Percentiles rank a stretch among this genome's conserved stretches.
Conservation (phyloP, 805 yeast genomes). For the Ogataea sp. region DNA sequence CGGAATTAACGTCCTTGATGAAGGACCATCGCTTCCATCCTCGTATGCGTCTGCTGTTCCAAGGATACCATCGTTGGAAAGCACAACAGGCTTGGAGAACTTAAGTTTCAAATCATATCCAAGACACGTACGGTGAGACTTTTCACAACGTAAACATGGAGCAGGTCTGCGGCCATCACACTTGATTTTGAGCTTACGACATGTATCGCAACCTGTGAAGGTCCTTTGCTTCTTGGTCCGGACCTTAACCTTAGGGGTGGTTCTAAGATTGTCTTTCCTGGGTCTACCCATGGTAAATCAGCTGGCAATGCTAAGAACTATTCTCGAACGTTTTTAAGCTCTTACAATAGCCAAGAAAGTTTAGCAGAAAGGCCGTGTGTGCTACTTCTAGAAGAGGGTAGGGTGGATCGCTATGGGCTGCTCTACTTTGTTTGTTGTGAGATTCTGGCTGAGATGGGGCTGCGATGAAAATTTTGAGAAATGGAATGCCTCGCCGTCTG, state of each 20-base stretch:
- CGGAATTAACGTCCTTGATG: constrained; percentile 38
- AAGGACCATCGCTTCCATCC: constrained; percentile 10
- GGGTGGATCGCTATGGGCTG: background rate
- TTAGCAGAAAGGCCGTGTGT: no score
- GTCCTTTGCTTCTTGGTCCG: constrained; percentile 14
- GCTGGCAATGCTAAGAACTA: background rate
- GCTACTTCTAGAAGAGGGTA: no score
- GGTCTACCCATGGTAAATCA: background rate
- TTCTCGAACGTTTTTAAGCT: no score
- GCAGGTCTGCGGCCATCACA: constrained; percentile 41
- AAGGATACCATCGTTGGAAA: constrained; percentile 16
- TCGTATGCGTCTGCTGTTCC: constrained; percentile 6
- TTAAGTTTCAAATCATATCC: constrained; percentile 43
- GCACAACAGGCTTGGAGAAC: constrained; percentile 35
- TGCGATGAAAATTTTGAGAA: no score
- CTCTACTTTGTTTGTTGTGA: no score
- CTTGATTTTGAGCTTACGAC: constrained; percentile 43
- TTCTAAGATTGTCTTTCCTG: background rate
- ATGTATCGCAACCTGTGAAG: constrained; percentile 50
- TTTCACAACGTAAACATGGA: constrained; percentile 35
- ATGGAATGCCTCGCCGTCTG: no score
- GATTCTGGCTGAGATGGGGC: no score
- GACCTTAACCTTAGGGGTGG: background rate
- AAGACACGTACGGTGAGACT: constrained; percentile 35
- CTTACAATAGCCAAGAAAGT: no score